Evolutionary conservation across 2,329 filamentous ascomycete species (phyloP), one percentile per base, ranked within the genome.

Genomic region (Fonsecaea pedrosoi): DNA sequence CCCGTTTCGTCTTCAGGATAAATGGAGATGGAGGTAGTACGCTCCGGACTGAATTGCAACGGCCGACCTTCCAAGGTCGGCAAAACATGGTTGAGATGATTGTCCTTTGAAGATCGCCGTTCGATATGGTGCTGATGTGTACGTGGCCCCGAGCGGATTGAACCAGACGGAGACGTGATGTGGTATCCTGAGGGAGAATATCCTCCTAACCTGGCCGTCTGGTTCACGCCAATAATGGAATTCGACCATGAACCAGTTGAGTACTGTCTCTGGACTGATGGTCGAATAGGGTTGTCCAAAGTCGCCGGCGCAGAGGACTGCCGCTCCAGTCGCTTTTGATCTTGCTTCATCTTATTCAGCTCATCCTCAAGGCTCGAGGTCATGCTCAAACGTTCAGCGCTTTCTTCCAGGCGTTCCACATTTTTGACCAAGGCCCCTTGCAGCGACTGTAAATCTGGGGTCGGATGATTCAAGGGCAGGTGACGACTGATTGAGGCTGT

Each of bases 341-440:
- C 80, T 61, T 75, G 72, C 68, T 81, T 80, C 74, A 83, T 77
- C 67, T 78, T 81, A 64, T 78, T 79, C 55, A 83, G 76, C 69
- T 82, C 81, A 54, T 77, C 76, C 42, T 77, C 79, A 55, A 83
- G 79, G 72, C 83, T 81, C 42, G 81, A 81, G 62, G 77, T 80
- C 71, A 78, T 77, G 72, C 81, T 84, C 65, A 84, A 74, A 38
- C 79, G 79, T 73, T 83, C 82, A 15, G 82, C 82, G 69, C 78
- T 82, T 69, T 78, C 76, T 70, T 84, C 82, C 70, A 84, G 71
- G 53, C 82, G 76, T 71, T 82, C 81, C 63, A 84, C 79, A 77
- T 84, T 83, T 67, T 79, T 80, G 35, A 79, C 72, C 66, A 84
- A 83, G 32, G 82, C 82, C 50, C 82, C 82, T 75, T 84, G 82